Evolutionary conservation across 305 asterid genomes (phyloP), one percentile per base, ranked within the genome.

Genomic region (Fraxinus paxiana): DNA sequence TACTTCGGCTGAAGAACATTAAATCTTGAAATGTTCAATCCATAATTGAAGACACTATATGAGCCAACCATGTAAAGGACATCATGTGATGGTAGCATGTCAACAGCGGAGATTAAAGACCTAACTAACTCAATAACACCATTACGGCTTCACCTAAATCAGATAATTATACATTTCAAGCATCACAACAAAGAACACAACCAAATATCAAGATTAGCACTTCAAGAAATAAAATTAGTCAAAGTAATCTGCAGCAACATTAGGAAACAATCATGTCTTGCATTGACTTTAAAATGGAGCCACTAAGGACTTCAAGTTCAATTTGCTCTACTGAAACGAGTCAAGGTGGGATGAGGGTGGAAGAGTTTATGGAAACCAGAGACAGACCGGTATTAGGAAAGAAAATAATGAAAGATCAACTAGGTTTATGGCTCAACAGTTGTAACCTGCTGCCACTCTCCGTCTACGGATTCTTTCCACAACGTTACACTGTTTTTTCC

Each of bases 381-480:
- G 54, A 75, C 20, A 43, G 35, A 24, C 37, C 8, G 54, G 73
- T 46, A 82, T 43, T 31, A n/a, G n/a, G 51, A 78, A 67, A 80
- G 69, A 70, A 34, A 17, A 6, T 33, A 30, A n/a, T 3, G 73
- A 17, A 77, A 74, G 5, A 77, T 13, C 24, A 5, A 34, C 6
- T 9, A 76, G 26, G 37, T 79, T 85, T 77, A 88, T 30, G 78
- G 65, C 48, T 88, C 94, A 75, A 88, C 93, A 24, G 91, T 87
- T 1, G 89, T 86, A 80, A 88, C 92, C 87, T 85, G 90, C 85
- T 87, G 88, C 97, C 97, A 92, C 75, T 88, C 92, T 73, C 97
- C 97, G 77, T 93, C 94, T 0, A 91, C 90, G 1, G 89, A 94
- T 85, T 93, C 97, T 31, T 90, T 90, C 97, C 97, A 93, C 79